phyloP scores from a whole-genome alignment of 2,329 filamentous ascomycete species.

The Teratosphaeria zuluensis region DNA sequence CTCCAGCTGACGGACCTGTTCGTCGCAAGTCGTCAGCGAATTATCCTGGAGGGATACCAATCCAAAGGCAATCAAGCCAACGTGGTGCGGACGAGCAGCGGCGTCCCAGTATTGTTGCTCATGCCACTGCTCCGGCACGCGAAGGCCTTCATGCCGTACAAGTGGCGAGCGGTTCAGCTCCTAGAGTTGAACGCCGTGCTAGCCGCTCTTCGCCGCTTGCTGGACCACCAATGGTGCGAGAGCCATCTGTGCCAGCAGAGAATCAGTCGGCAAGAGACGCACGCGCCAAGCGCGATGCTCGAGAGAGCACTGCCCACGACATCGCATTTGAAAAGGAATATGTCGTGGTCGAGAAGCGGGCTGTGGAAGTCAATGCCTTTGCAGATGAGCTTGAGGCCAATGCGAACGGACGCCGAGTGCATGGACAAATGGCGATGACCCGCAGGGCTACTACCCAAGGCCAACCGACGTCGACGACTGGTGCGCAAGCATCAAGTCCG shows the following conservation, averaged over 20 bases:
- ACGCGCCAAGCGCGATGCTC: conserved; percentile 33
- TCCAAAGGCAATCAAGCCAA: conserved; percentile 26
- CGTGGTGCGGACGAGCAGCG: conserved; percentile 26
- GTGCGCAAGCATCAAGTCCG: conserved; percentile 54
- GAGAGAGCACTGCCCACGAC: conserved; percentile 68
- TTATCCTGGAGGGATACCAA: conserved; percentile 6
- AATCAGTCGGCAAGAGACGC: conserved; percentile 9
- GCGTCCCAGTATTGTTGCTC: conserved; percentile 34
- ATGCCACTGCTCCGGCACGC: conserved; percentile 37
- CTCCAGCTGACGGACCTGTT: conserved; percentile 8
- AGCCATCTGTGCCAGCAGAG: conserved; percentile 24
- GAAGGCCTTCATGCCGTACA: conserved; percentile 27
- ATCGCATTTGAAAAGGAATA: conserved; percentile 89
- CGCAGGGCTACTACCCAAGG: conserved; percentile 74
- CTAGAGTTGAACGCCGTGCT: conserved; percentile 51
- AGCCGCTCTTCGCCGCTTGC: conserved; percentile 33
- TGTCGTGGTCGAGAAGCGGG: conserved; percentile 87
- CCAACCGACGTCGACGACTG: conserved; percentile 56
- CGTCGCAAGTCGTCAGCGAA: conserved; percentile 19
- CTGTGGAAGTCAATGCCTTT: conserved; percentile 93
- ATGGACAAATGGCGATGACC: conserved; percentile 53
- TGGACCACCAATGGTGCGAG: conserved; percentile 38
- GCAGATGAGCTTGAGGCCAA: conserved; percentile 81
- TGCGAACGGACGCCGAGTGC: conserved; percentile 38
- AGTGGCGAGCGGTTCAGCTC: conserved; percentile 10